phyloP scores from a whole-genome alignment of 1,284 basidiomycete species.

The Coriolopsis trogii region DNA sequence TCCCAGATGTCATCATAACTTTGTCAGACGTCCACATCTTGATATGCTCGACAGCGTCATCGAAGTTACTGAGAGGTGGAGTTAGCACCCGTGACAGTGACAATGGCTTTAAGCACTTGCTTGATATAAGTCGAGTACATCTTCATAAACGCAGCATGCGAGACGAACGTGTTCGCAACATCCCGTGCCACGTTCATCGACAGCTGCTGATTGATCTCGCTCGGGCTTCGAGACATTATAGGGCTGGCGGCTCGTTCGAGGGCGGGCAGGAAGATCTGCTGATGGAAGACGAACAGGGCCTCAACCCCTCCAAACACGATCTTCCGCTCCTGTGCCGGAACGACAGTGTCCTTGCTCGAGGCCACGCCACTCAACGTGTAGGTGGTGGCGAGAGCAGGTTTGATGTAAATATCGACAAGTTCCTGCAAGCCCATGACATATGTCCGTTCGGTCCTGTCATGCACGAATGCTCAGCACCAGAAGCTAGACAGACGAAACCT shows the following conservation, averaged over 20 bases:
- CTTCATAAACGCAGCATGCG: constrained; percentile 94
- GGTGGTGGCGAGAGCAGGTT: constrained; percentile 76
- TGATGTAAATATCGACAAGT: constrained; percentile 94
- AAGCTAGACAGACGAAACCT: constrained; percentile 2
- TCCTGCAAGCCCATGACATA: constrained; percentile 94
- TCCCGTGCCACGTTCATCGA: constrained; percentile 79
- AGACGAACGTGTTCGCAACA: constrained; percentile 89
- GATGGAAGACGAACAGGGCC: constrained; percentile 89
- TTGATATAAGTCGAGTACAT: constrained; percentile 98
- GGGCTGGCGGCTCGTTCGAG: constrained; percentile 77
- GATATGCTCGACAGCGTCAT: constrained; percentile 86
- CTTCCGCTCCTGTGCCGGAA: constrained; percentile 87
- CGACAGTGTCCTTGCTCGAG: constrained; percentile 79
- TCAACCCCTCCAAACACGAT: constrained; percentile 94
- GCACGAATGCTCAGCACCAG: constrained; percentile 20
- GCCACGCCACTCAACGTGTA: constrained; percentile 70
- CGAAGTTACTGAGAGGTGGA: constrained; percentile 75
- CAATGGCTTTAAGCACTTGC: constrained; percentile 48
- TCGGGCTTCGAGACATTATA: constrained; percentile 57
- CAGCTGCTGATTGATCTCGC: constrained; percentile 66
- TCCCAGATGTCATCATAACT: constrained; percentile 41
- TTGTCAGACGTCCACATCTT: constrained; percentile 79
- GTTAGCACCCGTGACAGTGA: constrained; percentile 6
- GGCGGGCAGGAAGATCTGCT: constrained; percentile 89
- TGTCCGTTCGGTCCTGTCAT: constrained; percentile 85